phyloP scores from a whole-genome alignment of 2,329 filamentous ascomycete species.

The Monosporascus sp. region DNA sequence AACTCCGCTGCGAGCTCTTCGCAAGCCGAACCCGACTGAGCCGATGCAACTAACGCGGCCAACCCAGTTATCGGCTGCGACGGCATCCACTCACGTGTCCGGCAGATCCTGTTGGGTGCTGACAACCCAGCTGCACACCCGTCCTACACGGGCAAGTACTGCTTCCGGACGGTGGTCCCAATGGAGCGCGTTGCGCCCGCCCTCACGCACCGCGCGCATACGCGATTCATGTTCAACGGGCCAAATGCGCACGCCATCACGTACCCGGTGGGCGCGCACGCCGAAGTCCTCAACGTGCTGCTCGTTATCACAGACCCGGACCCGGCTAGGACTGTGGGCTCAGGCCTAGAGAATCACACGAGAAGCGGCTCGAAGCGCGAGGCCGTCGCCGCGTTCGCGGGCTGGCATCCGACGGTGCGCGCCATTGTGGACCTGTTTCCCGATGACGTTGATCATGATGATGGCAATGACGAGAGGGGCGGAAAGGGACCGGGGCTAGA shows the following conservation, averaged over 20 bases:
- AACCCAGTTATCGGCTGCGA: constrained; percentile 54
- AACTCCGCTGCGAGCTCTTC: too few relatives aligned
- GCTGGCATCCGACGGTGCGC: constrained; percentile 35
- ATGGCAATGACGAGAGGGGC: constrained; percentile 1
- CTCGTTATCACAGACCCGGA: constrained; percentile 37
- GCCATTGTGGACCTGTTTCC: constrained; percentile 39
- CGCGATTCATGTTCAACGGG: constrained; percentile 52
- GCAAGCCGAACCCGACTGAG: neutral
- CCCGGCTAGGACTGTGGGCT: constrained; percentile 26
- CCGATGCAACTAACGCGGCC: neutral
- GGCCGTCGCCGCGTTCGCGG: constrained; percentile 33
- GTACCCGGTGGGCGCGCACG: constrained; percentile 52
- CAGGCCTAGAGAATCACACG: constrained; percentile 18
- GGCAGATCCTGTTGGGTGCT: constrained; percentile 46
- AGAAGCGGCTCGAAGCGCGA: constrained; percentile 34
- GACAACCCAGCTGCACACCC: constrained; percentile 39
- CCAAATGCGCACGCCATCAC: constrained; percentile 53
- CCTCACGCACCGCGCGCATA: constrained; percentile 42
- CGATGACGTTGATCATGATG: constrained; percentile 17
- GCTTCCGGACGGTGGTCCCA: constrained; percentile 57
- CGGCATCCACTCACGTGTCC: constrained; percentile 54
- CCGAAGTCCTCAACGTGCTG: constrained; percentile 52
- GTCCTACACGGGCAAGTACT: constrained; percentile 52
- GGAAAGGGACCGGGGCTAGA: too few relatives aligned
- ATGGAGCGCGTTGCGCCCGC: constrained; percentile 49